Conservation (phyloP, 257 asterid species). For the Solanum bulbocastanum region DNA sequence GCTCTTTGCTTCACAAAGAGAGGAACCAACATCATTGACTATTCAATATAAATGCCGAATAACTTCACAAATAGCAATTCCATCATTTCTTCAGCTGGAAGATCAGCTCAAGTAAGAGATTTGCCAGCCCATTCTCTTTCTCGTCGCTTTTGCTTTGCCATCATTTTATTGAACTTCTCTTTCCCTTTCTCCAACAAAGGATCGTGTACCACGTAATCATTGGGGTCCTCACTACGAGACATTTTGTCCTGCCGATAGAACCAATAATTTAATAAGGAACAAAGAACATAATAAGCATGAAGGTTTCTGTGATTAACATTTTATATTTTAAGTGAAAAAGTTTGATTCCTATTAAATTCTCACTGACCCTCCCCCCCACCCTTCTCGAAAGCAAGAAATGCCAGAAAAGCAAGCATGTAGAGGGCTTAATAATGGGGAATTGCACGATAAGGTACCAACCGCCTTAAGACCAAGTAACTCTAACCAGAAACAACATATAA, state of each 20-base stretch:
- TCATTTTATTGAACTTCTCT: constrained; percentile 90
- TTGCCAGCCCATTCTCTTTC: constrained; percentile 98
- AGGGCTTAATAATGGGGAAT: not conserved
- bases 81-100: not conserved
- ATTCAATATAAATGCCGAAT: not conserved
- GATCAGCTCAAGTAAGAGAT: constrained; percentile 46
- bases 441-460: not conserved
- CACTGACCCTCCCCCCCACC: not conserved
- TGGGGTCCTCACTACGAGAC: constrained; percentile 83
- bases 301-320: not conserved
- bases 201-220: constrained; percentile 84
- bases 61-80: not conserved
- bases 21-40: not conserved
- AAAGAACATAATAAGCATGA: not conserved
- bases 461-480: not conserved
- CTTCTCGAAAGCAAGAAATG: not conserved
- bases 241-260: constrained; percentile 52
- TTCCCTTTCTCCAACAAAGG: constrained; percentile 95
- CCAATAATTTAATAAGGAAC: not conserved
- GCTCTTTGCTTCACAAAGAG: not conserved
- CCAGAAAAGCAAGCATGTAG: not conserved
- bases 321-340: not conserved
- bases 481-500: not conserved
- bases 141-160: constrained; percentile 72
- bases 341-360: not conserved